Evolutionary conservation across 352 stramenopile species (phyloP).

Genomic region (Phytophthora macrochlamydospora): DNA sequence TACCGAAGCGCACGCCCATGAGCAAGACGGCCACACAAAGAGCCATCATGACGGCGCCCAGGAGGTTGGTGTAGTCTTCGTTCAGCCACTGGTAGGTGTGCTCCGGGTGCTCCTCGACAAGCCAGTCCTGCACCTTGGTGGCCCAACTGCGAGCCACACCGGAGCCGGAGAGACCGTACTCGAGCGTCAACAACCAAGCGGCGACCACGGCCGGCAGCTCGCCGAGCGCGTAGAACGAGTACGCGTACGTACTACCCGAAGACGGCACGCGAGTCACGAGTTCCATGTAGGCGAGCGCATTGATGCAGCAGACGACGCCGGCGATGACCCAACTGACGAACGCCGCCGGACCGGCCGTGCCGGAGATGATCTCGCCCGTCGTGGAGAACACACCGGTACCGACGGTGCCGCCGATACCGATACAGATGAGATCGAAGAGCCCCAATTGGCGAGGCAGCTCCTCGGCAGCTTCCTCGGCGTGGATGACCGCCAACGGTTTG

Average conservation of each 20-base stretch:
- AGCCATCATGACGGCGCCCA: constrained; percentile 74
- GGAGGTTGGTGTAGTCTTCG: constrained; percentile 59
- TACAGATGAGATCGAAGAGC: constrained; percentile 90
- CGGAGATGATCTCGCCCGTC: constrained; percentile 77
- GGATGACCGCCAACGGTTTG: constrained; percentile 80
- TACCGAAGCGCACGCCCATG: constrained; percentile 87
- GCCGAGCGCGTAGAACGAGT: constrained; percentile 92
- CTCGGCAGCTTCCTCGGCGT: constrained; percentile 71
- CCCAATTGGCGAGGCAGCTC: constrained; percentile 72
- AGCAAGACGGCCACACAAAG: constrained; percentile 77
- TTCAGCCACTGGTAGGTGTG: constrained; percentile 63
- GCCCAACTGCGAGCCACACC: constrained; percentile 94
- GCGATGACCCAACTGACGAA: constrained; percentile 85
- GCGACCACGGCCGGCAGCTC: constrained; percentile 92
- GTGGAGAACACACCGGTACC: constrained; percentile 92
- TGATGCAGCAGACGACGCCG: constrained; percentile 81
- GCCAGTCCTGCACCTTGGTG: constrained; percentile 85
- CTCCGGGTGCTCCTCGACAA: constrained; percentile 46
- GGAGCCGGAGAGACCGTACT: constrained; percentile 91
- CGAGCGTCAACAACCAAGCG: constrained; percentile 89
- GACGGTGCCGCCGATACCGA: constrained; percentile 93
- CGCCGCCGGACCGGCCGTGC: constrained; percentile 74
- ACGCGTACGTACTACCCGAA: constrained; percentile 92
- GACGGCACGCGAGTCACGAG: constrained; percentile 87
- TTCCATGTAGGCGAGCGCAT: constrained; percentile 92